These are phyloP conservation scores for Xylaria hypoxylon DNA, from an alignment of 2,329 filamentous ascomycete genomes.

Conservation along the genomic window DNA sequence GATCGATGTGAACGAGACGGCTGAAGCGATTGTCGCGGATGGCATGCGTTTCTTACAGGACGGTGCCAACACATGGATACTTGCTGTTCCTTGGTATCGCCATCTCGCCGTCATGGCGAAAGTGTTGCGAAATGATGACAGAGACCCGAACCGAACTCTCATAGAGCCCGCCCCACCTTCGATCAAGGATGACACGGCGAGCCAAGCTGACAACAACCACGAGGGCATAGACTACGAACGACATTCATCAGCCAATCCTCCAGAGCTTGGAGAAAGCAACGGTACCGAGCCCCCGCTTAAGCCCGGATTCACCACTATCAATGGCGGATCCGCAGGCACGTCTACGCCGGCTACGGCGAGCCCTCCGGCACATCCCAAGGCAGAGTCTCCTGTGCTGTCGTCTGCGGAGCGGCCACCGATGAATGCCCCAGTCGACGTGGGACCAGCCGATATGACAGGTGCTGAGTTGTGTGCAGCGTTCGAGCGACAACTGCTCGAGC, in stretches of 20 bases:
- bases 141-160: conserved; percentile 50
- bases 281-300: conserved; percentile 68
- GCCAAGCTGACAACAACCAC: conserved; percentile 65
- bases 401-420: conserved; percentile 44
- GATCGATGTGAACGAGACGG: conserved; percentile 66
- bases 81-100: conserved; percentile 70
- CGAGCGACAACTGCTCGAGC: conserved; percentile 69
- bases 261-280: conserved; percentile 56
- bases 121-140: conserved; percentile 66
- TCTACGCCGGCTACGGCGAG: conserved; percentile 62
- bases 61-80: conserved; percentile 69
- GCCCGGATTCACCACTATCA: conserved; percentile 69
- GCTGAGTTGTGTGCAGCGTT: conserved; percentile 69
- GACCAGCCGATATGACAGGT: conserved; percentile 65
- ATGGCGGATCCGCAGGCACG: conserved; percentile 64
- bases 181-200: conserved; percentile 66
- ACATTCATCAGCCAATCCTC: conserved; percentile 50
- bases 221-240: conserved; percentile 71
- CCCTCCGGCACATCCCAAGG: conserved; percentile 56
- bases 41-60: conserved; percentile 70
- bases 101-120: conserved; percentile 72
- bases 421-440: conserved; percentile 46
- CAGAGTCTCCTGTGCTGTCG: conserved; percentile 50
- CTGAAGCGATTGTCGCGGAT: conserved; percentile 67
- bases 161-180: conserved; percentile 53